Conservation (phyloP, 2,329 filamentous ascomycete species). For the Alternaria sp. region DNA sequence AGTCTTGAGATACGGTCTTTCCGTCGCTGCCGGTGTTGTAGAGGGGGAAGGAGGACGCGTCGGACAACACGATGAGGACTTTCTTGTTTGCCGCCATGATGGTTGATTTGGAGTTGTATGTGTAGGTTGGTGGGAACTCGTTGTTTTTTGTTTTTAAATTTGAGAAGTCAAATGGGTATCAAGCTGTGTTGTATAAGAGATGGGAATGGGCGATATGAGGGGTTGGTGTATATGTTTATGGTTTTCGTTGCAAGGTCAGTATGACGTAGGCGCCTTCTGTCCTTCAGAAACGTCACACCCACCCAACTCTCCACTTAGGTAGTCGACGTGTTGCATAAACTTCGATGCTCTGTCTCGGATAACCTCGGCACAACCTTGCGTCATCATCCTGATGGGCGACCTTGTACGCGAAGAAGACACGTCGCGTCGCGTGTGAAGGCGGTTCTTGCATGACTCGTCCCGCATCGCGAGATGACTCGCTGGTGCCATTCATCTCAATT, state of each 20-base stretch:
- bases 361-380: not conserved
- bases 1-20: conserved; percentile 33
- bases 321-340: not conserved
- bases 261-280: conserved; percentile 13
- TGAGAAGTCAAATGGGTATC: not conserved
- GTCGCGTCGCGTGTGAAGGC: not conserved
- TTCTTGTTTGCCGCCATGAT: conserved; percentile 48
- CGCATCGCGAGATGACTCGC: not conserved
- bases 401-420: not conserved
- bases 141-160: not conserved
- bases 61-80: conserved; percentile 54
- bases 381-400: not conserved
- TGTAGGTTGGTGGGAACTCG: not conserved
- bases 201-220: not conserved
- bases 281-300: conserved; percentile 5
- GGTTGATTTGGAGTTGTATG: not conserved
- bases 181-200: not conserved
- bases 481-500: not conserved
- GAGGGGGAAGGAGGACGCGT: conserved; percentile 47
- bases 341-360: not conserved
- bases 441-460: not conserved
- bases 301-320: not conserved
- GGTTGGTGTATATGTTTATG: not conserved
- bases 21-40: conserved; percentile 33
- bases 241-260: conserved; percentile 8